phyloP scores from a whole-genome alignment of 139 green algal genomes.

The Micractinium conductrix region DNA sequence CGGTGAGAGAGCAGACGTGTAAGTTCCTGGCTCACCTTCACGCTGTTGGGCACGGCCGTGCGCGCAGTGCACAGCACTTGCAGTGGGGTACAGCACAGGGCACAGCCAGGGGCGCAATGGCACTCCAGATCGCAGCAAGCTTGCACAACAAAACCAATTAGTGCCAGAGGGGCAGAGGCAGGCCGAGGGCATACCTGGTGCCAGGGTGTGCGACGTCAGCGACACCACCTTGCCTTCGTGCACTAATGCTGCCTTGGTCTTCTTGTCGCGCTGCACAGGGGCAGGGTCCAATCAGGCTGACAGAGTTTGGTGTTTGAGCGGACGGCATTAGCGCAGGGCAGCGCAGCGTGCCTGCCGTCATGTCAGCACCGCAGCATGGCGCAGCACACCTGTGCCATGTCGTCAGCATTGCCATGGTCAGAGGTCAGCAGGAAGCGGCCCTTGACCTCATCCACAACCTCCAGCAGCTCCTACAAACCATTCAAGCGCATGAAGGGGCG shows the following conservation, averaged over 20 bases:
- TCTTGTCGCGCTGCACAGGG: slow-evolving; percentile 80
- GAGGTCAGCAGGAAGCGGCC: slow-evolving; percentile 87
- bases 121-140: too few relatives aligned
- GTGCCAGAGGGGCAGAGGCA: not conserved
- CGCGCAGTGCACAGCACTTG: too few relatives aligned
- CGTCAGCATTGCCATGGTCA: slow-evolving; percentile 96
- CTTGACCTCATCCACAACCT: slow-evolving; percentile 51
- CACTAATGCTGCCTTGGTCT: slow-evolving; percentile 72
- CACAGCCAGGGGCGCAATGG: too few relatives aligned
- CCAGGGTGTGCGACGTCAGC: slow-evolving; percentile 95
- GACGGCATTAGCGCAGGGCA: too few relatives aligned
- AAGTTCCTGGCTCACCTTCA: too few relatives aligned
- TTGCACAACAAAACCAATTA: too few relatives aligned
- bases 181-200: slow-evolving; percentile 50
- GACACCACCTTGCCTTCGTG: slow-evolving; percentile 75
- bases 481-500: not conserved
- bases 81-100: too few relatives aligned
- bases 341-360: not conserved
- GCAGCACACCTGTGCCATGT: slow-evolving; percentile 90
- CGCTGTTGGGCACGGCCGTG: too few relatives aligned
- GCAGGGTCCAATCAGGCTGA: not conserved
- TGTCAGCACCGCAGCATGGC: not conserved
- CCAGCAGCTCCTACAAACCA: slow-evolving; percentile 70
- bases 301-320: too few relatives aligned
- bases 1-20: not conserved